Evolutionary conservation across 352 stramenopile species (phyloP), one percentile per base, ranked within the genome.

Genomic region (Thalassiosira sp.): DNA sequence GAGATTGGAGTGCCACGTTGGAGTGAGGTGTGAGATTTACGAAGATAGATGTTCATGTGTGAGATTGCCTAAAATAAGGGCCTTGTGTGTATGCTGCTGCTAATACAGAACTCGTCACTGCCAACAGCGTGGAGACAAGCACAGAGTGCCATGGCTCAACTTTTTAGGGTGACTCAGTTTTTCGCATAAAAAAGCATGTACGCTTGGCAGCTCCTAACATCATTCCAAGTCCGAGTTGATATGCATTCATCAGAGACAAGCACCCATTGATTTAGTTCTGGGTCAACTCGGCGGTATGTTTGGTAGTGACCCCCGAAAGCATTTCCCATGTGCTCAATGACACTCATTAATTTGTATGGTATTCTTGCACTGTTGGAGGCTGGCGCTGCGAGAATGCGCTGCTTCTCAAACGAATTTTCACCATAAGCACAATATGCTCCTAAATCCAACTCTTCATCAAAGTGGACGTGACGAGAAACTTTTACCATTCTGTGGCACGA

Each of bases 181-280:
- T 43, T 37, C 25, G 82, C 82, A 75, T 93, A 93, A 65, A 93
- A 90, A 33, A 93, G 71, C 85, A 93, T 90, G 45, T 90, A 93
- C 0, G 87, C 87, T 68, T 93, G 83, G 27, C 75, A 88, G 22
- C 24, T 66, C 62, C 68, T 60, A 11, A 93, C 85, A 27, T 90
- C 62, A 52, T 79, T 35, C 85, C 85, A 93, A 28, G 61, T 71
- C 18, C 82, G 51, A 18, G 27, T 20, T 16, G 37, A 51, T 16
- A 91, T 72, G 31, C 43, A 76, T 31, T 82, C 66, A 64, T 93
- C 87, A 18, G 85, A 91, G 22, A 89, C 70, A n/a, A 83, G 58
- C 37, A 79, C 81, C 87, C 87, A 93, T 7, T 75, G n/a, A 16
- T 37, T 58, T 48, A 22, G 5, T 24, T 46, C 25, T 15, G 40